These are phyloP conservation scores for Acanthamoeba divionensis DNA, from an alignment of 208 protist genomes.

Conservation along the genomic window DNA sequence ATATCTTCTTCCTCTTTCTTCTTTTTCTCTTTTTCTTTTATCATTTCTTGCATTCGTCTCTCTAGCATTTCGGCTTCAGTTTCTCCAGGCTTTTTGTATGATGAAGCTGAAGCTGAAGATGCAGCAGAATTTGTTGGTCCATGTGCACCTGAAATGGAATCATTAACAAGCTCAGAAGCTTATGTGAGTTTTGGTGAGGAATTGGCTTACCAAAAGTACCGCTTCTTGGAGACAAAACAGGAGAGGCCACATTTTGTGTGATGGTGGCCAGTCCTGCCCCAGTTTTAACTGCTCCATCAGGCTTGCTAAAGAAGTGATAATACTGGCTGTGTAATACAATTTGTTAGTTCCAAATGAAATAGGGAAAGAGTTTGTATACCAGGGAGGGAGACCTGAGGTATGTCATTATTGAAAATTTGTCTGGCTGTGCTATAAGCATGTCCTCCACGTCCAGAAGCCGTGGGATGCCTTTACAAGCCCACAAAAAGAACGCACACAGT, in stretches of 20 bases:
- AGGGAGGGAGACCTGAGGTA: conserved; percentile 10
- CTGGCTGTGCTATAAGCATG: conserved; percentile 28
- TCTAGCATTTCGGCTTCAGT: background rate
- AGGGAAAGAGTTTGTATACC: background rate
- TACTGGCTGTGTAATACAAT: background rate
- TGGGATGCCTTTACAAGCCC: background rate
- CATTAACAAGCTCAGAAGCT: too few species aligned
- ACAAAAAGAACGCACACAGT: too few species aligned
- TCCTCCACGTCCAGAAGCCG: conserved; percentile 42
- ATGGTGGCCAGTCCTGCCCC: conserved; percentile 12
- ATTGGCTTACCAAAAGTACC: too few species aligned
- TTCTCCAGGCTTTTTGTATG: background rate
- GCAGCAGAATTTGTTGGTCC: background rate
- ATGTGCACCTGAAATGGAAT: too few species aligned
- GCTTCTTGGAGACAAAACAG: background rate
- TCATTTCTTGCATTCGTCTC: background rate
- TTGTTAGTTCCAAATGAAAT: too few species aligned
- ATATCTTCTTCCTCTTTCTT: background rate
- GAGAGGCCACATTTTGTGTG: background rate
- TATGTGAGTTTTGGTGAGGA: too few species aligned
- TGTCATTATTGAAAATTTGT: conserved; percentile 51
- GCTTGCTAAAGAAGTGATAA: conserved; percentile 41
- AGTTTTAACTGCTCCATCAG: background rate
- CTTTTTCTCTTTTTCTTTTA: conserved; percentile 8
- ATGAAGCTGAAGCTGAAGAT: background rate